Conservation (phyloP, 345 rosid species). For the Aquilaria yunnanensis region DNA sequence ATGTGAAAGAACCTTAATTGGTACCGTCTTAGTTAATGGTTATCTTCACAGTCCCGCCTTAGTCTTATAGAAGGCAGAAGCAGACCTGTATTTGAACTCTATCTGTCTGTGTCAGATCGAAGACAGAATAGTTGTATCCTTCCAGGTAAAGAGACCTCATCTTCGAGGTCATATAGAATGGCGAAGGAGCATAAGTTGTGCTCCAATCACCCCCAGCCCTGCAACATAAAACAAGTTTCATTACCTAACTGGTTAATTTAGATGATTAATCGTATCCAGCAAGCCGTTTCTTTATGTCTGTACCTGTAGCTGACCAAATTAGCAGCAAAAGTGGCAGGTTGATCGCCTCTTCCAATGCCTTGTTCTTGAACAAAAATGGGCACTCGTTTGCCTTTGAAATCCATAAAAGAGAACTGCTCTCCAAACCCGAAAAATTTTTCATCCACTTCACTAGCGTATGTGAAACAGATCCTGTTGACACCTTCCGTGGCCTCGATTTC, state of each 20-base stretch:
- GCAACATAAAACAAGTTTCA: slow-evolving; percentile 11
- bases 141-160: slow-evolving; percentile 71
- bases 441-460: slow-evolving; percentile 47
- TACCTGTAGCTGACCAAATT: slow-evolving; percentile 75
- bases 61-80: background rate
- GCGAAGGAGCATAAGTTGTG: slow-evolving; percentile 81
- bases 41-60: background rate
- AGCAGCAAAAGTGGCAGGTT: slow-evolving; percentile 66
- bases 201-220: slow-evolving; percentile 78
- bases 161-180: slow-evolving; percentile 65
- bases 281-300: background rate
- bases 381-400: slow-evolving; percentile 65
- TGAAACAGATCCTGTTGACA: slow-evolving; percentile 48
- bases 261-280: background rate
- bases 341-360: slow-evolving; percentile 83
- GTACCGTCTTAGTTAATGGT: background rate
- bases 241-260: background rate
- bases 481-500: slow-evolving; percentile 28
- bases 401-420: slow-evolving; percentile 70
- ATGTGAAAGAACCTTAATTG: slow-evolving; percentile 9
- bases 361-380: slow-evolving; percentile 78
- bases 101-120: slow-evolving; percentile 51
- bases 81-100: slow-evolving; percentile 67
- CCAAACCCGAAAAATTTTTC: slow-evolving; percentile 69
- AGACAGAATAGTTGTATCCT: slow-evolving; percentile 62